Evolutionary conservation across 352 stramenopile genomes (phyloP).

Genomic region (Globisporangium middletonii): DNA sequence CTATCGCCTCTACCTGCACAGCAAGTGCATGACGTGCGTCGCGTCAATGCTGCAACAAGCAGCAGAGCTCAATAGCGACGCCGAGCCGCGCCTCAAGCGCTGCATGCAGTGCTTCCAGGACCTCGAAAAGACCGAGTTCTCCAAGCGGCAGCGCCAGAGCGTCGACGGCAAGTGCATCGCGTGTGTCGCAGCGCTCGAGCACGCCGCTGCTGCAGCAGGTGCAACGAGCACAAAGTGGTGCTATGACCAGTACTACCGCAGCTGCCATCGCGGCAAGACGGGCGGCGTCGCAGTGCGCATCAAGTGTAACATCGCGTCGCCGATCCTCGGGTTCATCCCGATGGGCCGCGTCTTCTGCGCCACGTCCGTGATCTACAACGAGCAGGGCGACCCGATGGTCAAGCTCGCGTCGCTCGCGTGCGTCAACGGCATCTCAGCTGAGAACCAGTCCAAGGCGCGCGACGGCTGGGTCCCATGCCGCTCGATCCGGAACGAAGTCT

Average conservation of each 20-base stretch:
- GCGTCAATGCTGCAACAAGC: conserved; percentile 17
- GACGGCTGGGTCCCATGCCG: conserved; percentile 63
- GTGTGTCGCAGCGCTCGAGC: conserved; percentile 50
- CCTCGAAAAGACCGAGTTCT: conserved; percentile 50
- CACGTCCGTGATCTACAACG: conserved; percentile 56
- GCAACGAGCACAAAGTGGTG: conserved; percentile 45
- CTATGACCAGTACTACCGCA: conserved; percentile 61
- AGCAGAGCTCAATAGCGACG: conserved; percentile 13
- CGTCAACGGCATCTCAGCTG: conserved; percentile 22
- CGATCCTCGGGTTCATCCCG: conserved; percentile 50
- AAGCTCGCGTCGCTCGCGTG: conserved; percentile 41
- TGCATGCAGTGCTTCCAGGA: conserved; percentile 77
- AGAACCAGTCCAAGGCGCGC: conserved; percentile 17
- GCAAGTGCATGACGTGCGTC: conserved; percentile 62
- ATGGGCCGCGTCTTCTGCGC: conserved; percentile 57
- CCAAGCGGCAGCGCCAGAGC: conserved; percentile 63
- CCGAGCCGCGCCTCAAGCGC: conserved; percentile 35
- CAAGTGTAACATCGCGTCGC: conserved; percentile 66
- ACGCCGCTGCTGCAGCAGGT: conserved; percentile 17
- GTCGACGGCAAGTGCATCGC: conserved; percentile 55
- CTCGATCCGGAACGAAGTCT: conserved; percentile 69
- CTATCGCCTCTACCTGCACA: conserved; percentile 7
- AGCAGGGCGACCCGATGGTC: conserved; percentile 72
- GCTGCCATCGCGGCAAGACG: conserved; percentile 58
- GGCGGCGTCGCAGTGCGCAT: conserved; percentile 59